These are phyloP conservation scores for Trametes elegans DNA, from an alignment of 768 basidiomycete genomes.

Conservation along the genomic window DNA sequence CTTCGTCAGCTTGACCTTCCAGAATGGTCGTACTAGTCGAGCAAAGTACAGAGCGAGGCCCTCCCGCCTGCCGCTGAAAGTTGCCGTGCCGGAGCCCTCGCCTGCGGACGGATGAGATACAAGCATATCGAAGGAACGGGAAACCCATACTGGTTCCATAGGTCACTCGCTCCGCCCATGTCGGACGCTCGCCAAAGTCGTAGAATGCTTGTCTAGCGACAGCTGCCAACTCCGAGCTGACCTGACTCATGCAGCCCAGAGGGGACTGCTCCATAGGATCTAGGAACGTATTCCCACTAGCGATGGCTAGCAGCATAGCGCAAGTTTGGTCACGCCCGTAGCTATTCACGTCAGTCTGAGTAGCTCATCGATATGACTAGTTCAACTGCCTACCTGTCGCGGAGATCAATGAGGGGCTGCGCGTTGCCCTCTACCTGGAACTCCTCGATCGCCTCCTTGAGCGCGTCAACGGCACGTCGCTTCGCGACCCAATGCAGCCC, in stretches of 20 bases:
- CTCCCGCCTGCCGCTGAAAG: conserved; percentile 86
- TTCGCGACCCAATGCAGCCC: conserved; percentile 81
- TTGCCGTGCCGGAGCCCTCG: conserved; percentile 68
- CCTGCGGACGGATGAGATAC: conserved; percentile 34
- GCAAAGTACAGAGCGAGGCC: conserved; percentile 87
- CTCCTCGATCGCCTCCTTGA: conserved; percentile 80
- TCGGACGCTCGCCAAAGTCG: conserved; percentile 80
- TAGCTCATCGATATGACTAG: neutral
- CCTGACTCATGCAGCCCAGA: conserved; percentile 44
- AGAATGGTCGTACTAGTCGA: conserved; percentile 80
- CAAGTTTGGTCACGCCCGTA: conserved; percentile 92
- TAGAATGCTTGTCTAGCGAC: conserved; percentile 86
- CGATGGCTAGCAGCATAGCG: conserved; percentile 86
- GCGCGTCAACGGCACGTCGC: conserved; percentile 80
- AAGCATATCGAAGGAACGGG: neutral
- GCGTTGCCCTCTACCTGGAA: conserved; percentile 73
- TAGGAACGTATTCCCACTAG: conserved; percentile 80
- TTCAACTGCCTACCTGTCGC: conserved; percentile 67
- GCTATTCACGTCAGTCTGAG: conserved; percentile 38
- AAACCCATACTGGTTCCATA: conserved; percentile 64
- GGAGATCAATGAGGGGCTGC: conserved; percentile 79
- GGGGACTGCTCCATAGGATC: conserved; percentile 51
- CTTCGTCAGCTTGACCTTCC: conserved; percentile 78
- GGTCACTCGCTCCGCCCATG: conserved; percentile 75
- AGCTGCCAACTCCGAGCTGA: conserved; percentile 60